Base-by-base conservation (phyloP, 768 basidiomycete species). In the Terana coerulea region DNA sequence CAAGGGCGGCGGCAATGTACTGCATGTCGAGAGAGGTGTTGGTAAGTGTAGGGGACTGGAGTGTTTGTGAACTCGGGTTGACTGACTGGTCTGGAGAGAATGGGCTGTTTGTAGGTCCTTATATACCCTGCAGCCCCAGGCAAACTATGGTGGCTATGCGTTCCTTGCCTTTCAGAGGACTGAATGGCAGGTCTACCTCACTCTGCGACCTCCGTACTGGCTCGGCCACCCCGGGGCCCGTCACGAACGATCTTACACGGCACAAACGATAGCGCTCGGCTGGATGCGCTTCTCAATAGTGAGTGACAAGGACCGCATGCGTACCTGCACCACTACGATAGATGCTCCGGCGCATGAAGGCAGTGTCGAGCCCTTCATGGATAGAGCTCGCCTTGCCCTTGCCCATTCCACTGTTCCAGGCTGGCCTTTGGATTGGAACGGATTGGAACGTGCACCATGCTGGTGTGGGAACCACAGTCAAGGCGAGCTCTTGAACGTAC, bases 1-100 rank as follows among this genome's bases (percentile, higher is more conserved):
- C 35, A 37, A 37, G 31, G 19, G 48, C 5, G 22, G 45, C 28
- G 19, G 45, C 17, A 39, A 53, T 4, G 52, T 40, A 53, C 12
- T 53, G 35, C 52, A 53, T 53, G 39, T 42, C 26, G 36, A 10
- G 24, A 11, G 37, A 17, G 10, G 4, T 28, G 17, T 30, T 3
- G 35, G 52, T 47, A 37, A 47, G 45, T 53, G 4, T 19, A 19
- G 17, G 14, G n/a, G n/a, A n/a, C 6, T 10, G 33, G 19, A 19
- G 33, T 15, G 22, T 22, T 7, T 43, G 41, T 43, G 6, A 14
- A 43, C 14, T 22, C n/a, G n/a, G n/a, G 26, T 7, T 15, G 21
- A 24, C 41, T 43, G 41, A 43, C 19, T 24, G 5, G 35, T 15
- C 21, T 37, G 35, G 15, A 21, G 21, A 43, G 21, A 22, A 5